These are phyloP conservation scores for Saprolegnia parasitica DNA, from an alignment of 352 stramenopile genomes.

Conservation along the genomic window DNA sequence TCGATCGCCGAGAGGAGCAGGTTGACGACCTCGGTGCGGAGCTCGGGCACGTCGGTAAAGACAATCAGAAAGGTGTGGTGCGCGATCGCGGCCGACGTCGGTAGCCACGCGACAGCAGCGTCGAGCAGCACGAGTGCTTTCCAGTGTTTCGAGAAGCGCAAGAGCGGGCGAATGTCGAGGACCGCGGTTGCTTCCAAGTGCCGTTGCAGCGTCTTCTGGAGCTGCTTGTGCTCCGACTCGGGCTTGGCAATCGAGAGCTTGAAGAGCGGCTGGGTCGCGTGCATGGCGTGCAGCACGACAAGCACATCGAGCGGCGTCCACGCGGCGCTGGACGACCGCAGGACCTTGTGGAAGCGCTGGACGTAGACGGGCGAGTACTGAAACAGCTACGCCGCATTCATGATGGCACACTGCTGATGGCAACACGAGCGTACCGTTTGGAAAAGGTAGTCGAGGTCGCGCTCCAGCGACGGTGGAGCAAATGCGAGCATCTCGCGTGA, in stretches of 20 bases:
- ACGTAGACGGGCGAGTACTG: constrained; percentile 44
- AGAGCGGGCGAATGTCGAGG: background rate
- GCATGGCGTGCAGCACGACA: constrained; percentile 64
- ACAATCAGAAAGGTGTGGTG: constrained; percentile 37
- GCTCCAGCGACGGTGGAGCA: background rate
- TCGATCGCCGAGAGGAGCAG: constrained; percentile 41
- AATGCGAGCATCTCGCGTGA: background rate
- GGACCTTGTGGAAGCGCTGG: constrained; percentile 42
- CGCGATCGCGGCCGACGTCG: constrained; percentile 30
- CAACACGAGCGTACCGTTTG: constrained; percentile 15
- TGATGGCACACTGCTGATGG: too few relatives aligned
- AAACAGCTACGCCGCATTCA: constrained; percentile 53
- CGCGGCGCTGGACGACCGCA: constrained; percentile 24
- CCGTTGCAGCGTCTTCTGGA: background rate
- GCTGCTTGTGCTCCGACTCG: constrained; percentile 30
- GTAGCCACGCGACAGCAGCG: constrained; percentile 56
- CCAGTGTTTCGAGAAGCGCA: constrained; percentile 53
- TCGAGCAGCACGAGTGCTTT: constrained; percentile 75
- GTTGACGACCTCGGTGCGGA: constrained; percentile 46
- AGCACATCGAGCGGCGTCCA: constrained; percentile 39
- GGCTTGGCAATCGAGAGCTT: constrained; percentile 42
- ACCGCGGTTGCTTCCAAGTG: background rate
- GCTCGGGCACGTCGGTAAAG: constrained; percentile 44
- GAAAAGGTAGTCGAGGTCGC: constrained; percentile 24
- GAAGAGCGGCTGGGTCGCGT: constrained; percentile 73